Conservation (phyloP, 108 stramenopile species). For the Fragilaria radians region DNA sequence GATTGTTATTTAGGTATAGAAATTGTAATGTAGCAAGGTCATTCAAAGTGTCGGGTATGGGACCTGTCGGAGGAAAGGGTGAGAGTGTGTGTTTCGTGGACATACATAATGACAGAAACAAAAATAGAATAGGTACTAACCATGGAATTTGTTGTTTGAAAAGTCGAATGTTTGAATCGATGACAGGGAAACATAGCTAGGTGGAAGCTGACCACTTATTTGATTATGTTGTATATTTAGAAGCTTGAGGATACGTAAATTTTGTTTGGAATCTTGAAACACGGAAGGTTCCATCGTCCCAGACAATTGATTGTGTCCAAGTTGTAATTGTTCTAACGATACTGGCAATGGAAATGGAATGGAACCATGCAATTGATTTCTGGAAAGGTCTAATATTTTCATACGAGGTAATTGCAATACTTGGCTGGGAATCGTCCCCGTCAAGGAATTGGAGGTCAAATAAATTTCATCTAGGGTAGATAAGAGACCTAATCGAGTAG, state of each 20-base stretch:
- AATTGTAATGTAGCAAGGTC: background rate
- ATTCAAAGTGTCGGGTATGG: background rate
- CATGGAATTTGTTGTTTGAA: conserved; percentile 6
- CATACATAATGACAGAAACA: background rate
- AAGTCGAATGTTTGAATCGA: conserved; percentile 8
- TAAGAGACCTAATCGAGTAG: background rate
- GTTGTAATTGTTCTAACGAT: background rate
- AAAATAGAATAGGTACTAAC: background rate
- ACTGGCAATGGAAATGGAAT: background rate
- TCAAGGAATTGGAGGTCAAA: background rate
- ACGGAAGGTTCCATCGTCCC: background rate
- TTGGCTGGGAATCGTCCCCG: background rate
- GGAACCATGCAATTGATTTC: background rate
- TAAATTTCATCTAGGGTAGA: background rate
- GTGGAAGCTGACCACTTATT: conserved; percentile 10
- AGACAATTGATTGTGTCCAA: conserved; percentile 1
- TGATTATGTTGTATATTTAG: conserved; percentile 8
- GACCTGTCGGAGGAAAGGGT: no score
- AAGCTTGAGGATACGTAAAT: background rate
- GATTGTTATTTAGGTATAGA: conserved; percentile 11
- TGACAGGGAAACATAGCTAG: background rate
- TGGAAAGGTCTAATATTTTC: background rate
- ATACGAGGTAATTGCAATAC: background rate
- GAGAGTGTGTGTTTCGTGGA: no score
- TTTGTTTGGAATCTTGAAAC: background rate